These are phyloP conservation scores for Pulicaria dysenterica DNA, from an alignment of 129 eudicot species.

Conservation along the genomic window DNA sequence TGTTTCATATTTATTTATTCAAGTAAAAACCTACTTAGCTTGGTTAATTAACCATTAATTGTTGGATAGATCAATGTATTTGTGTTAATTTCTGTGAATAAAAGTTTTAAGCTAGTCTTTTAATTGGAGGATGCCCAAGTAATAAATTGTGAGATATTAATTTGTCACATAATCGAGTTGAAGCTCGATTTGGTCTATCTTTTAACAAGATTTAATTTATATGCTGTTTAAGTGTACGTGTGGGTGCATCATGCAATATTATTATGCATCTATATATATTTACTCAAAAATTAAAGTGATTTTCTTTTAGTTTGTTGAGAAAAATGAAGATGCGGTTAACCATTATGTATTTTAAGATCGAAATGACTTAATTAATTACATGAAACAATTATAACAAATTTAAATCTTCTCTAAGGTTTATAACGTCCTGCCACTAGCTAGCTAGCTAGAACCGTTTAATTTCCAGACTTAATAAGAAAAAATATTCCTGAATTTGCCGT, in stretches of 20 bases:
- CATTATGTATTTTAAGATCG: neutral
- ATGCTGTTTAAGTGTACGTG: constrained; percentile 8
- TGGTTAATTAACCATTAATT: too few species aligned
- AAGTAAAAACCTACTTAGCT: too few species aligned
- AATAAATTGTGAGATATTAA: constrained; percentile 8
- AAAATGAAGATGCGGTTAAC: constrained; percentile 25
- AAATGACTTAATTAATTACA: neutral
- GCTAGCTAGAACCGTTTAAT: too few species aligned
- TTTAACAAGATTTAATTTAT: neutral
- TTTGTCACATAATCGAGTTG: neutral
- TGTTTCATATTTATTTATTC: constrained; percentile 17
- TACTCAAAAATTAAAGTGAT: constrained; percentile 5
- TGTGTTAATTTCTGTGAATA: too few species aligned
- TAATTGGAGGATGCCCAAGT: too few species aligned
- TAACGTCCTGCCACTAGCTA: constrained; percentile 35
- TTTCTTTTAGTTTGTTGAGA: constrained; percentile 40
- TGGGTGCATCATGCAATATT: neutral
- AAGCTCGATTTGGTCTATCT: neutral
- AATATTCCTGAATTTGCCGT: too few species aligned
- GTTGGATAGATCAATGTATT: too few species aligned
- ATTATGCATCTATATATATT: neutral
- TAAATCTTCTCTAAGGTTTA: constrained; percentile 24
- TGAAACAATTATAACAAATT: neutral
- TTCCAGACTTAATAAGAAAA: too few species aligned
- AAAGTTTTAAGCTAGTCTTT: too few species aligned